These are phyloP conservation scores for Hydnomerulius pinastri DNA, from an alignment of 768 basidiomycete species.

Conservation along the genomic window DNA sequence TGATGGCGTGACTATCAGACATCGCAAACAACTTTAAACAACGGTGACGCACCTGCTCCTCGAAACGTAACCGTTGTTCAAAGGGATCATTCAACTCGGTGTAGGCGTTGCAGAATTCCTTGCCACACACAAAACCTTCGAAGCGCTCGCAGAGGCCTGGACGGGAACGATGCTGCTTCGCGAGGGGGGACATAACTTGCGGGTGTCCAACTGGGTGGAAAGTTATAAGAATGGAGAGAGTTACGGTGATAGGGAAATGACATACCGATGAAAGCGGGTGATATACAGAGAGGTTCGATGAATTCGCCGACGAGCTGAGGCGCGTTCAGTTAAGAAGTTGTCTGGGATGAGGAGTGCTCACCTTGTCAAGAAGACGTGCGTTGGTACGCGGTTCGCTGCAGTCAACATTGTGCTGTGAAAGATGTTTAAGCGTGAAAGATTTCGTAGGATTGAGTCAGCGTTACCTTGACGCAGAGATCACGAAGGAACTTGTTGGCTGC, in stretches of 20 bases:
- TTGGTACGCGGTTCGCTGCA: conserved; percentile 96
- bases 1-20: background rate
- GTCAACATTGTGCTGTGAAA: conserved; percentile 84
- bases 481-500: conserved; percentile 88
- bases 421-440: background rate
- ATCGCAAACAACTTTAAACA: background rate
- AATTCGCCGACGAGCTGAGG: conserved; percentile 91
- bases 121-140: conserved; percentile 97
- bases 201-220: conserved; percentile 82
- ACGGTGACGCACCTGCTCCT: conserved; percentile 71
- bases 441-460: background rate
- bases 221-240: background rate
- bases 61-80: conserved; percentile 92
- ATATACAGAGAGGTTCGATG: conserved; percentile 96
- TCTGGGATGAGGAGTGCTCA: conserved; percentile 23
- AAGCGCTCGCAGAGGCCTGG: conserved; percentile 98
- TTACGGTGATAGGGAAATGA: background rate
- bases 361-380: conserved; percentile 93
- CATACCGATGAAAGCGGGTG: conserved; percentile 91
- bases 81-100: conserved; percentile 99
- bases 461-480: conserved; percentile 82
- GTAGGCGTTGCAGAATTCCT: conserved; percentile 99
- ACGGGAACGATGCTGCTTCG: conserved; percentile 97
- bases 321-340: conserved; percentile 1
- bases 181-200: conserved; percentile 99